Conservation (phyloP, 2,329 filamentous ascomycete species). For the Penicillium sp. region DNA sequence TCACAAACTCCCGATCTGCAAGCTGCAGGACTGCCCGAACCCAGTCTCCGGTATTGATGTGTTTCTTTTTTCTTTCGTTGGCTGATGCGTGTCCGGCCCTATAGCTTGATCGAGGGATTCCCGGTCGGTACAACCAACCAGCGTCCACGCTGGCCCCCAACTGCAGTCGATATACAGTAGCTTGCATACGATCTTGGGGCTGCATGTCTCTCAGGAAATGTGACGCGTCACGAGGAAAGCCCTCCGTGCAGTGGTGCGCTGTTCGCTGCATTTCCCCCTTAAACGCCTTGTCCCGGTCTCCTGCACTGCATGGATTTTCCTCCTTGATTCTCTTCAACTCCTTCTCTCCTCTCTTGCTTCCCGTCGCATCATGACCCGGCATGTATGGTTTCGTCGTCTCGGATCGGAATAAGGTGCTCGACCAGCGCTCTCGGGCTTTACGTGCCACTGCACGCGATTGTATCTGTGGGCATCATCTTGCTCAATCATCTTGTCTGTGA, state of each 20-base stretch:
- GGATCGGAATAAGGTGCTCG: conserved; percentile 7
- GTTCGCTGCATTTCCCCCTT: conserved; percentile 6
- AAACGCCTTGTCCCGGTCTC: conserved; percentile 1
- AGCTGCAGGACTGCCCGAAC: not conserved
- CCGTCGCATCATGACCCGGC: conserved; percentile 11
- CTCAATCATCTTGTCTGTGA: not conserved
- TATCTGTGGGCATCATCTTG: not conserved
- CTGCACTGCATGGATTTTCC: not conserved
- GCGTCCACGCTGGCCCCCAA: not conserved
- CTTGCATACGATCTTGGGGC: not conserved
- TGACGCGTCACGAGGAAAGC: conserved; percentile 4
- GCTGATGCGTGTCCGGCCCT: conserved; percentile 5
- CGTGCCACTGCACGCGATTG: not conserved
- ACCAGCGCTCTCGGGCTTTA: conserved; percentile 1
- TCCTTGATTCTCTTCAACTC: not conserved
- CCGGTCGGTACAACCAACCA: conserved; percentile 1
- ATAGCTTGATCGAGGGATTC: not conserved
- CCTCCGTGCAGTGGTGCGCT: not conserved
- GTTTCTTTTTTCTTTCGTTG: conserved; percentile 1
- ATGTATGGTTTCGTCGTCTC: conserved; percentile 2
- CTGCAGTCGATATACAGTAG: conserved; percentile 6
- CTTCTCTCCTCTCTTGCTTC: not conserved
- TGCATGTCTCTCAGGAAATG: conserved; percentile 11
- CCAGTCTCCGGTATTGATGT: conserved; percentile 3
- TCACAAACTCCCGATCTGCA: conserved; percentile 3